These are phyloP conservation scores for Brasilioporus rufonigricans DNA, from an alignment of 768 basidiomycete genomes.

Conservation along the genomic window DNA sequence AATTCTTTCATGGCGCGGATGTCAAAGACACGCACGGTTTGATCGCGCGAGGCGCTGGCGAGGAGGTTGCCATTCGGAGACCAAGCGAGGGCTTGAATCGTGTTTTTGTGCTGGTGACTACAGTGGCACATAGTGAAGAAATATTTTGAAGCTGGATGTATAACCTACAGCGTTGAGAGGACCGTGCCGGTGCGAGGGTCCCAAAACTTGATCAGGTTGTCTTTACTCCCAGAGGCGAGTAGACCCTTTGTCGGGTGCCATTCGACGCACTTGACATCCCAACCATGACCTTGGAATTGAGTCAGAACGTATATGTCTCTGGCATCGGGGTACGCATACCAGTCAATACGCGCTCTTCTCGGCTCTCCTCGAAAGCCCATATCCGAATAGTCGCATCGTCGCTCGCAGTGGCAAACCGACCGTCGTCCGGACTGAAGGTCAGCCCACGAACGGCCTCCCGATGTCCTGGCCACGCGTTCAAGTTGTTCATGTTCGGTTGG, in stretches of 20 bases:
- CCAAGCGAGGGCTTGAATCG: conserved; percentile 91
- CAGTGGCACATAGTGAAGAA: background rate
- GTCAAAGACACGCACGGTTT: conserved; percentile 93
- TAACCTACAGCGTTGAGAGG: conserved; percentile 80
- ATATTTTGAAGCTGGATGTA: background rate
- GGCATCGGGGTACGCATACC: conserved; percentile 40
- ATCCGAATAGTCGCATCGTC: conserved; percentile 94
- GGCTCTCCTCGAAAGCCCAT: conserved; percentile 91
- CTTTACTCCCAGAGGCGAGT: conserved; percentile 93
- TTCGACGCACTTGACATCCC: conserved; percentile 98
- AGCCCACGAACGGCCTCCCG: conserved; percentile 92
- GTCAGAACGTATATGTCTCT: background rate
- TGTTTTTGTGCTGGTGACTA: conserved; percentile 97
- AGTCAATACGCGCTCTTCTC: conserved; percentile 84
- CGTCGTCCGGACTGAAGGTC: conserved; percentile 90
- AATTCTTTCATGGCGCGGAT: conserved; percentile 98
- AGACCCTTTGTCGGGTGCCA: conserved; percentile 99
- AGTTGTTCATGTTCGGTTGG: conserved; percentile 98
- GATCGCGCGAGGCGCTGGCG: conserved; percentile 93
- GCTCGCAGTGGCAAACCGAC: conserved; percentile 89
- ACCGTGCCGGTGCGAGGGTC: conserved; percentile 92
- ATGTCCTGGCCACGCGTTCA: conserved; percentile 91
- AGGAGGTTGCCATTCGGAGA: conserved; percentile 92
- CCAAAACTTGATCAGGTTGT: conserved; percentile 99
- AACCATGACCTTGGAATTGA: conserved; percentile 77